A percentile compares a stretch with the other conserved stretches of the same genome.
Conservation (phyloP, 1,284 basidiomycete genomes). For the Abortiporus biennis region DNA sequence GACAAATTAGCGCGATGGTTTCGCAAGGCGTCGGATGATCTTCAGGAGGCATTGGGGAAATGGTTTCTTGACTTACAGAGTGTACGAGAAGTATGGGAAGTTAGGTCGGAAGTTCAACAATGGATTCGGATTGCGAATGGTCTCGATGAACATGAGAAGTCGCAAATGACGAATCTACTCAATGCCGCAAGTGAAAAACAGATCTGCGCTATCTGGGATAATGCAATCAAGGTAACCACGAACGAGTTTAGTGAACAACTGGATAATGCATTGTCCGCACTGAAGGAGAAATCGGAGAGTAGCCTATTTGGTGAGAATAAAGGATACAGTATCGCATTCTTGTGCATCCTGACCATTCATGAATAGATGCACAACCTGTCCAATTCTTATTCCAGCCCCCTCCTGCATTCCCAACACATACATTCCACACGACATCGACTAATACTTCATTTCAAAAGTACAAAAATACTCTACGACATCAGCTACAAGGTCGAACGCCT, state of each 20-base stretch:
- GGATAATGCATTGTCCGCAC: conserved; percentile 22
- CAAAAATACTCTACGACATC: conserved; percentile 45
- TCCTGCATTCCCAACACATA: conserved; percentile 38
- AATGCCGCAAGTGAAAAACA: conserved; percentile 47
- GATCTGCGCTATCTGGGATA: conserved; percentile 51
- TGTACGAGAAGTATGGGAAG: conserved; percentile 60
- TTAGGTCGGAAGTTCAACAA: conserved; percentile 43
- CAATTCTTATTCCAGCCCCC: conserved; percentile 50
- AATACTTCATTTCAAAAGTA: conserved; percentile 53
- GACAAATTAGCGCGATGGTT: conserved; percentile 58
- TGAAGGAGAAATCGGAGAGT: conserved; percentile 22
- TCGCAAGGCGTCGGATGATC: conserved; percentile 36
- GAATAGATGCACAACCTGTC: conserved; percentile 45
- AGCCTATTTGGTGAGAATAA: conserved; percentile 27
- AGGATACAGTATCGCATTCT: neutral
- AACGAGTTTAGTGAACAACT: conserved; percentile 39
- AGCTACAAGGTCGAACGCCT: conserved; percentile 54
- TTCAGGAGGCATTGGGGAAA: conserved; percentile 37
- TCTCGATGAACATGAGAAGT: conserved; percentile 38
- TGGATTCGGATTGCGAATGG: conserved; percentile 37
- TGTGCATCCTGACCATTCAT: neutral
- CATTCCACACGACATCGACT: conserved; percentile 29
- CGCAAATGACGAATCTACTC: conserved; percentile 34
- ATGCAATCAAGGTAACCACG: conserved; percentile 36
- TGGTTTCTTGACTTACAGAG: conserved; percentile 56